These are phyloP conservation scores for Papiliotrema flavescens DNA, from an alignment of 1,284 basidiomycete species.

Conservation along the genomic window DNA sequence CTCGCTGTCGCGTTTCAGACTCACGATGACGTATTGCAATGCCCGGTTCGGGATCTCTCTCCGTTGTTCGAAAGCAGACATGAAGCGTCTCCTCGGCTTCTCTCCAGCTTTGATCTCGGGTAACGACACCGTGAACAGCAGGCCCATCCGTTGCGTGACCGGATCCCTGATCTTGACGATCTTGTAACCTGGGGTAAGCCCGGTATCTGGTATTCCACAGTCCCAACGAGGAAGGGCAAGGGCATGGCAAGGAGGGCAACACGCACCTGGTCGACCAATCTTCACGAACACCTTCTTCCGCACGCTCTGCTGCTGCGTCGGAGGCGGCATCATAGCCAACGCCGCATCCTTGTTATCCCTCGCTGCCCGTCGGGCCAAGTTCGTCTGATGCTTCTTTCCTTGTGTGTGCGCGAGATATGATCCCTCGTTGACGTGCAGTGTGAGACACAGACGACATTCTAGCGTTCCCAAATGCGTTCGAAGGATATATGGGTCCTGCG, in stretches of 20 bases:
- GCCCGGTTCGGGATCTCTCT: conserved; percentile 91
- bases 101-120: conserved; percentile 90
- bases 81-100: conserved; percentile 83
- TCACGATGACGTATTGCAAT: conserved; percentile 92
- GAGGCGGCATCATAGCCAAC: conserved; percentile 70
- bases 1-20: conserved; percentile 44
- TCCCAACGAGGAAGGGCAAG: too few species aligned
- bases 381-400: conserved; percentile 99
- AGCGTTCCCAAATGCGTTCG: conserved; percentile 92
- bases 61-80: conserved; percentile 98
- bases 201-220: too few species aligned
- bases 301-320: conserved; percentile 54
- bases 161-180: conserved; percentile 55
- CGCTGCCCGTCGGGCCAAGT: conserved; percentile 91
- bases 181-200: conserved; percentile 42
- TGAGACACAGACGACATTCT: conserved; percentile 96
- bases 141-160: conserved; percentile 59
- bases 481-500: conserved; percentile 94
- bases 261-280: conserved; percentile 82
- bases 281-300: conserved; percentile 94
- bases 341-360: conserved; percentile 90
- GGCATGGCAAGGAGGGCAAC: background rate
- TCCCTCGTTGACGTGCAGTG: conserved; percentile 97
- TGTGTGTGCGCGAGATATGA: conserved; percentile 99
- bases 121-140: conserved; percentile 94